A percentile compares a stretch with the other conserved stretches of the same genome.
phyloP scores from a whole-genome alignment of 257 asterid species.

The Anisodus tanguticus region DNA sequence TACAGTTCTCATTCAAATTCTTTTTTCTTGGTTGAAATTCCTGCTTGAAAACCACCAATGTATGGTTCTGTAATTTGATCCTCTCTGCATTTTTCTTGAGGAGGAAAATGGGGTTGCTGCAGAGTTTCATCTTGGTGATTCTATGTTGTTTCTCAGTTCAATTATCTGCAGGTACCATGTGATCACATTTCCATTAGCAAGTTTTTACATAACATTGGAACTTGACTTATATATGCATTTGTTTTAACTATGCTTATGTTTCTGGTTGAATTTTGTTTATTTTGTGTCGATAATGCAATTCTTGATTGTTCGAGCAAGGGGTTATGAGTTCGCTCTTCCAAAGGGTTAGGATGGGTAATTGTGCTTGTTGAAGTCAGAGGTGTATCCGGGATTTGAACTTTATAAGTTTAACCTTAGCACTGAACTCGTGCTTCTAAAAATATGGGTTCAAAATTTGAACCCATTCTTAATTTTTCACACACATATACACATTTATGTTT shows the following conservation, averaged over 20 bases:
- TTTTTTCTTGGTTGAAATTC: constrained; percentile 35
- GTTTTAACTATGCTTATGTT: not conserved
- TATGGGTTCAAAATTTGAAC: not conserved
- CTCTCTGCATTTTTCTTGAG: constrained; percentile 31
- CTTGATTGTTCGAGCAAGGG: constrained; percentile 17
- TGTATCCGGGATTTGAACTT: not conserved
- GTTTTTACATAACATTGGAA: not conserved
- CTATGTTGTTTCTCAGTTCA: constrained; percentile 48
- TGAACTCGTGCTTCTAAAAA: not conserved
- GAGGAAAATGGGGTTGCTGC: constrained; percentile 56
- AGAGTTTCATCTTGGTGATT: constrained; percentile 43
- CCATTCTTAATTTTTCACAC: not conserved
- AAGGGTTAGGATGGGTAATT: not conserved
- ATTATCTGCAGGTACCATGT: constrained; percentile 74
- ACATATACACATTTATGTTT: not conserved
- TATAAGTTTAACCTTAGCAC: not conserved
- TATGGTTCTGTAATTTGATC: constrained; percentile 43
- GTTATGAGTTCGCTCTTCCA: not conserved
- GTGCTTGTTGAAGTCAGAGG: not conserved
- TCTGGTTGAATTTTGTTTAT: not conserved
- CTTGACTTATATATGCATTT: constrained; percentile 20
- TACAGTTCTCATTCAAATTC: constrained; percentile 33
- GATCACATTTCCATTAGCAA: constrained; percentile 3
- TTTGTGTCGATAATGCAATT: not conserved
- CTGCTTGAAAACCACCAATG: constrained; percentile 35